Conservation (phyloP, 164 flowering plant species). For the Nelumbo lutea region DNA sequence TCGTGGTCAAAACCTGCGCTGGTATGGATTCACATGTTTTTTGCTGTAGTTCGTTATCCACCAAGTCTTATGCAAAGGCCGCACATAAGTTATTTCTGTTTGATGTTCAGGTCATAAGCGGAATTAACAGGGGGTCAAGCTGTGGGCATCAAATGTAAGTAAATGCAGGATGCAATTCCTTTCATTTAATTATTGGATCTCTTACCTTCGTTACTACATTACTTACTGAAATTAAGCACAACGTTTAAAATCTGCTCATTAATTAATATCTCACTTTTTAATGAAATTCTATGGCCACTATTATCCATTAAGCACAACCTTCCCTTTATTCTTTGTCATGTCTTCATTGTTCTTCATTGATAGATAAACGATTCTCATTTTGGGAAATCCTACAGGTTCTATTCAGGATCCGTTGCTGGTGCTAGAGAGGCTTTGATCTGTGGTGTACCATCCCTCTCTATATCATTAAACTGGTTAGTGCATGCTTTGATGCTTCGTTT, state of each 20-base stretch:
- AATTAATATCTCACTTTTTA: neutral
- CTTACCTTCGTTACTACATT: neutral
- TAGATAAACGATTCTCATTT: neutral
- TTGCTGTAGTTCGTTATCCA: neutral
- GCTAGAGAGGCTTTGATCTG: conserved; percentile 20
- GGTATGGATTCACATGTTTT: conserved; percentile 42
- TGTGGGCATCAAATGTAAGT: conserved; percentile 93
- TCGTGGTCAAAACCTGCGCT: conserved; percentile 88
- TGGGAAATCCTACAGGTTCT: conserved; percentile 10
- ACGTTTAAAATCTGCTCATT: neutral
- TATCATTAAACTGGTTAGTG: conserved; percentile 14
- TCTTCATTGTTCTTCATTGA: neutral
- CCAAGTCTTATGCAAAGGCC: neutral
- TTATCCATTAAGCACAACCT: neutral
- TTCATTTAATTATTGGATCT: neutral
- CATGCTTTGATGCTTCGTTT: neutral
- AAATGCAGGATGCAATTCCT: neutral
- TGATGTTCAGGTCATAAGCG: conserved; percentile 73
- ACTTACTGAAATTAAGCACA: neutral
- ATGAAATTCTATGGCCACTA: neutral
- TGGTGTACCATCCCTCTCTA: conserved; percentile 17
- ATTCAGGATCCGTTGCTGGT: conserved; percentile 16
- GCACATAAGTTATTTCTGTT: conserved; percentile 1
- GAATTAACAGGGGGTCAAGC: conserved; percentile 84
- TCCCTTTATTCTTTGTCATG: neutral